These are phyloP conservation scores for Aspergillus sergii DNA, from an alignment of 2,329 filamentous ascomycete genomes.

Conservation along the genomic window DNA sequence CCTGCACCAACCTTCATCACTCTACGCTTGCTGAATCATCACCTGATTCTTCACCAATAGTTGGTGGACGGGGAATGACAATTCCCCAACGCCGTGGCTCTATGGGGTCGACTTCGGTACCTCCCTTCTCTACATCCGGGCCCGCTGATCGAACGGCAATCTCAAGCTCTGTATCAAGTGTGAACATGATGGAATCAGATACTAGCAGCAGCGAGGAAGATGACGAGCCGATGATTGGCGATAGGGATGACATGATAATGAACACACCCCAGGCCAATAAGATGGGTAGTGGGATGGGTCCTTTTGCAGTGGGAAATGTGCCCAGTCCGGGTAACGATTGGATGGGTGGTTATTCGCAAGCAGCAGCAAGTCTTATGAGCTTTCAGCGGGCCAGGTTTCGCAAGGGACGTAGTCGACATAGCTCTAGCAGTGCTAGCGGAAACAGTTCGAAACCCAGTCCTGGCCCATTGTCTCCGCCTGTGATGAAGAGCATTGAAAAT, in stretches of 20 bases:
- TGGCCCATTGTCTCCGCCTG: slow-evolving; percentile 77
- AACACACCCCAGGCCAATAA: slow-evolving; percentile 75
- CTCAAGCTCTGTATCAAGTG: slow-evolving; percentile 80
- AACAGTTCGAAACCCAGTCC: slow-evolving; percentile 69
- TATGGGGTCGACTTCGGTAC: slow-evolving; percentile 60
- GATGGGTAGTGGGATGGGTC: slow-evolving; percentile 39
- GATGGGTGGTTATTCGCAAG: slow-evolving; percentile 66
- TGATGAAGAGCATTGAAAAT: slow-evolving; percentile 58
- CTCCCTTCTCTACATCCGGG: slow-evolving; percentile 71
- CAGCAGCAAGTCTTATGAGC: slow-evolving; percentile 75
- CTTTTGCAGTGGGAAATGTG: slow-evolving; percentile 50
- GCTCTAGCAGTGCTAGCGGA: slow-evolving; percentile 70
- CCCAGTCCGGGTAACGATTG: slow-evolving; percentile 63
- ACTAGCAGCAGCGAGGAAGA: slow-evolving; percentile 71
- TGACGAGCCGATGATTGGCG: slow-evolving; percentile 64
- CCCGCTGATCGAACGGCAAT: slow-evolving; percentile 70
- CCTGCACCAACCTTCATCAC: slow-evolving; percentile 92
- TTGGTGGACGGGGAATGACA: slow-evolving; percentile 67
- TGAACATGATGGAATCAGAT: slow-evolving; percentile 77
- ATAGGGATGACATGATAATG: slow-evolving; percentile 76
- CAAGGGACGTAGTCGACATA: slow-evolving; percentile 63
- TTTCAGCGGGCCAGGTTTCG: slow-evolving; percentile 67
- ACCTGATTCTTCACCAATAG: slow-evolving; percentile 86
- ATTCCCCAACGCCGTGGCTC: slow-evolving; percentile 63
- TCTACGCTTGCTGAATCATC: slow-evolving; percentile 90